Evolutionary conservation across 768 basidiomycete genomes (phyloP), one percentile per base, ranked within the genome.

Genomic region (Mycena floridula): DNA sequence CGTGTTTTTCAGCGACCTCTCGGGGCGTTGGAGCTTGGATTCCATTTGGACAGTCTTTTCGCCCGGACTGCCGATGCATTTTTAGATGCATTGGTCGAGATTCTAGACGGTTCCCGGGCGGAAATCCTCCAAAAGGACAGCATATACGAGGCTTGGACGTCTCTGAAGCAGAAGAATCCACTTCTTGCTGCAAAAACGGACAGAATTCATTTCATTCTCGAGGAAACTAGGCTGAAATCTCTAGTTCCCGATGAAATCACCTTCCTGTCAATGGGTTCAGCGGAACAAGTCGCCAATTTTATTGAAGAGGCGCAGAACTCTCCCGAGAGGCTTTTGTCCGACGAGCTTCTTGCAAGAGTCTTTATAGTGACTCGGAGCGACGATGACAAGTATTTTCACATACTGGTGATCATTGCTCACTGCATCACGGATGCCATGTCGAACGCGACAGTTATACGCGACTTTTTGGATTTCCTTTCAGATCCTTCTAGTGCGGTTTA

Each of bases 371-470:
- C 53, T 40, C 66, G 68, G 45, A 58, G 55, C 4, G 75, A 73
- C 51, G 46, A 54, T 9, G 40, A 59, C 2, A 59, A 62, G 15
- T 55, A 45, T 4, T 60, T 69, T 39, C 73, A 80, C 49, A 32
- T 79, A 37, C 41, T 77, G 22, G 52, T 75, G 18, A 54, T 68
- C 28, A 57, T 67, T 12, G 67, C 77, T 1, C 79, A 82, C 53
- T 59, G 60, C 37, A 70, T 81, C 35, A 66, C 72, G 0, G 79
- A 81, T 52, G 75, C 71, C 15, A 66, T 66, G 36, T 62, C 69
- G 8, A 72, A 67, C 46, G 46, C 51, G 7, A 68, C 67, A 2
- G 49, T 79, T 12, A 37, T 69, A 40, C 69, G 69, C 42, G 64
- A 63, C 16, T 72, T 81, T 42, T 51, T 80, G 38, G 65, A 77